Evolutionary conservation across 106 monocot genomes (phyloP), one percentile per base, ranked within the genome.

Genomic region (Platanthera guangdongensis): DNA sequence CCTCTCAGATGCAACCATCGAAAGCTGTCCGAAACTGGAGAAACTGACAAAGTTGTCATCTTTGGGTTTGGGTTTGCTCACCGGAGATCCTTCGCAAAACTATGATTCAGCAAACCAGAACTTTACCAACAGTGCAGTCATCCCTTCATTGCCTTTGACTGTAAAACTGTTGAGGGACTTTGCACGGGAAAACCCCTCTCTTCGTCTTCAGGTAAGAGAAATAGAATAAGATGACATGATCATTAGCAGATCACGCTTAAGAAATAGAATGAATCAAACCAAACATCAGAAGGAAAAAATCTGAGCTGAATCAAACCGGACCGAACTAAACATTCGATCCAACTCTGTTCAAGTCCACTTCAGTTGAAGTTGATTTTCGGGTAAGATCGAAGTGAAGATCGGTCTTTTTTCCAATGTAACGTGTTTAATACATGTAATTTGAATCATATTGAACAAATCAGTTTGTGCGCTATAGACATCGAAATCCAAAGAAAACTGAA

Each of bases 131-230:
- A 84, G 87, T 72, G 79, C 77, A 68, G 89, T 92, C 5, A 85
- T 89, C 74, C 80, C 87, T 50, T 89, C 92, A 11, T 78, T 92
- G 73, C 92, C 92, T 14, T 71, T 85, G 72, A 76, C 89, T 70
- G 77, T 92, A 63, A 83, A 84, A 71, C 82, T 85, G 77, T 75
- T 92, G 59, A 81, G 89, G 81, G 83, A 83, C 46, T 87, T 82
- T 82, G 87, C 71, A 10, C 82, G 77, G 54, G 85, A 87, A 75
- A 85, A 87, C 63, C 87, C 83, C 67, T 74, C 86, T 11, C 76
- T 85, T 59, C 83, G 46, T 9, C 81, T 85, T 75, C 87, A 92
- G 92, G 92, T 92, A 85, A 82, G 39, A 39, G 39, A 39, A 39
- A 39, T 2, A 39, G 39, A 39, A 39, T 3, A 39, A 39, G 62